These are phyloP conservation scores for Sclerotinia spermophila DNA, from an alignment of 2,329 filamentous ascomycete species.

Conservation along the genomic window DNA sequence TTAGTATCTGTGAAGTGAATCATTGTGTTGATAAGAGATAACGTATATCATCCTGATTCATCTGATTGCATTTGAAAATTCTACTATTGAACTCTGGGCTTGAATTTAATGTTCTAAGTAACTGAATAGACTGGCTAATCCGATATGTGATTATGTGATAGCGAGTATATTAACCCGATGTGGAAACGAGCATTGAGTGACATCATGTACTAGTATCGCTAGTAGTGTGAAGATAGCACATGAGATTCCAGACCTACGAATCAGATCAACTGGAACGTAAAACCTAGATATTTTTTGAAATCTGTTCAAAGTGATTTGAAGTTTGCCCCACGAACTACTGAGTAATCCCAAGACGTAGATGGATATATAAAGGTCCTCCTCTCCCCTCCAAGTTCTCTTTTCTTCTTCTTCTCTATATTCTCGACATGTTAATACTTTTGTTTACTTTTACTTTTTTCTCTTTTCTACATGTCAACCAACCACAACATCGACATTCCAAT, in stretches of 20 bases:
- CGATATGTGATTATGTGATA: background rate
- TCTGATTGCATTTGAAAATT: background rate
- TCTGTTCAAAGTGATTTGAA: background rate
- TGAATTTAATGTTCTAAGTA: background rate
- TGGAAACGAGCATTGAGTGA: background rate
- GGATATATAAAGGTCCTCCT: background rate
- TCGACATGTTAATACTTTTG: background rate
- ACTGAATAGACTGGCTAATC: background rate
- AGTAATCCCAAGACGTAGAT: background rate
- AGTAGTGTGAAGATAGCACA: background rate
- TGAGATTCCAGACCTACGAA: rapidly evolving
- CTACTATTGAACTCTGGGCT: background rate
- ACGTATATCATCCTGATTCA: too few relatives aligned
- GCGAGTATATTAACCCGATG: background rate
- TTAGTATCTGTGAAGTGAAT: too few relatives aligned
- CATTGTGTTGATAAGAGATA: too few relatives aligned
- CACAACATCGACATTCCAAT: background rate
- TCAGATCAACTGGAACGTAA: background rate
- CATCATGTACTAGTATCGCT: background rate
- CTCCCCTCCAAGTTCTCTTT: background rate
- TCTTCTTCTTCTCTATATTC: background rate
- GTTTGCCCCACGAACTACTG: background rate
- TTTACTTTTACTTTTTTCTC: background rate
- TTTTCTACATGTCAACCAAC: background rate
- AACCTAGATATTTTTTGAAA: background rate